Conservation (phyloP, 805 yeast species). For the Yarrowia alimentaria region DNA sequence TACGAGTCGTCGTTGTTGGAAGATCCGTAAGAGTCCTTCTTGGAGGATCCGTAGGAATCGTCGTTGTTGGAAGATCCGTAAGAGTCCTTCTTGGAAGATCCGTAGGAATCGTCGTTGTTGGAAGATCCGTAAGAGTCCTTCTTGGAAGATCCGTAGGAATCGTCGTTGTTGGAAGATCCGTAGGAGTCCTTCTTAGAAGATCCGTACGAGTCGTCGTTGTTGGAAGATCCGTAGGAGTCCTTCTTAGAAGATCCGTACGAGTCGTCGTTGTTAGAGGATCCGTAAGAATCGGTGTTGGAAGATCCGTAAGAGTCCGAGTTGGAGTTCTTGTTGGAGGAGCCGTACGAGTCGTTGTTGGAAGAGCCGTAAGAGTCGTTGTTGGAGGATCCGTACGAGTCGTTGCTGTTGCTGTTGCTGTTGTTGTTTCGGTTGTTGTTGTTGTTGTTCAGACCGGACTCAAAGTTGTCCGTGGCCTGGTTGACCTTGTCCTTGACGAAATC, state of each 20-base stretch:
- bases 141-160: constrained; percentile 28
- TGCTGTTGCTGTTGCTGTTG: not conserved
- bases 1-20: constrained; percentile 21
- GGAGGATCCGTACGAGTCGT: constrained; percentile 13
- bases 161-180: constrained; percentile 22
- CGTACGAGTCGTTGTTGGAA: constrained; percentile 27
- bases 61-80: constrained; percentile 24
- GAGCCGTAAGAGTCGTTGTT: constrained; percentile 23
- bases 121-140: constrained; percentile 28
- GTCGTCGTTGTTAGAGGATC: too few species aligned
- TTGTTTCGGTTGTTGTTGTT: constrained; percentile 7
- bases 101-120: constrained; percentile 7
- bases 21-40: constrained; percentile 26
- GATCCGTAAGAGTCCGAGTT: constrained; percentile 25
- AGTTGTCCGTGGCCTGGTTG: constrained; percentile 16
- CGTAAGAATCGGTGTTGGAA: too few species aligned
- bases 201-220: constrained; percentile 24
- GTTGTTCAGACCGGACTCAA: not conserved
- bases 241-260: constrained; percentile 25
- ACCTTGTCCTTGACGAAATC: constrained; percentile 27
- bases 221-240: constrained; percentile 24
- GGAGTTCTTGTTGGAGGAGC: constrained; percentile 22
- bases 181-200: constrained; percentile 17
- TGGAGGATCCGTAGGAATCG: constrained; percentile 27
- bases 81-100: constrained; percentile 13